These are phyloP conservation scores for Fonsecaea multimorphosa DNA, from an alignment of 2,329 filamentous ascomycete species.

Conservation along the genomic window DNA sequence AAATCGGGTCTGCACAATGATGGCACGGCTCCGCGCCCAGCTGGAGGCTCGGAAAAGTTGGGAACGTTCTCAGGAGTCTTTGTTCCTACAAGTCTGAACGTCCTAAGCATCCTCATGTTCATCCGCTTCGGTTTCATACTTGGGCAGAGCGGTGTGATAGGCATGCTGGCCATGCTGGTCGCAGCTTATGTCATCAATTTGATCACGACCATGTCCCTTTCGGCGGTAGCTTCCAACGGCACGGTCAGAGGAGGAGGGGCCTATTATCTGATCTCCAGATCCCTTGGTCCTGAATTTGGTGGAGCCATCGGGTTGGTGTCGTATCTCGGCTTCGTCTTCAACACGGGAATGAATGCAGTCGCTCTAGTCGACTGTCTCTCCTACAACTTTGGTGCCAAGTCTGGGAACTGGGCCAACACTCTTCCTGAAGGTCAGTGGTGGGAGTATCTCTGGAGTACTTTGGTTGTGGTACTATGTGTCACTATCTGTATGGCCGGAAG, in stretches of 20 bases:
- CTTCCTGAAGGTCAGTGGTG: conserved; percentile 77
- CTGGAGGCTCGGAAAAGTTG: conserved; percentile 64
- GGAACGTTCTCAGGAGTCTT: conserved; percentile 81
- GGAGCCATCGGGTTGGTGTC: conserved; percentile 87
- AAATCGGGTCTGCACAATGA: conserved; percentile 17
- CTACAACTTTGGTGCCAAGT: conserved; percentile 70
- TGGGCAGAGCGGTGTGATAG: conserved; percentile 77
- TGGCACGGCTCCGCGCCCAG: conserved; percentile 11
- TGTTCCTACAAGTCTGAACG: conserved; percentile 86
- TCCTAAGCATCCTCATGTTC: conserved; percentile 91
- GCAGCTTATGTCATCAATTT: conserved; percentile 80
- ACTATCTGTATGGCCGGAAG: conserved; percentile 79
- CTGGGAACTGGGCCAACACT: conserved; percentile 63
- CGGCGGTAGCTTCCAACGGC: conserved; percentile 87
- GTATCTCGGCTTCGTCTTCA: conserved; percentile 87
- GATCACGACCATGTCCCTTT: conserved; percentile 84
- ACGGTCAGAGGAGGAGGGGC: conserved; percentile 86
- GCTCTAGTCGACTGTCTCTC: conserved; percentile 82
- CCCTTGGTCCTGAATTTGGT: conserved; percentile 84
- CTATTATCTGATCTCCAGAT: conserved; percentile 87
- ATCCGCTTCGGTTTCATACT: conserved; percentile 84
- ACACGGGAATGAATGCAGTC: conserved; percentile 85
- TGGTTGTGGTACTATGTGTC: conserved; percentile 73
- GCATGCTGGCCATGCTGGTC: conserved; percentile 77
- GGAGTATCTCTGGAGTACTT: conserved; percentile 75